These are phyloP conservation scores for Lagenidium giganteum DNA, from an alignment of 352 stramenopile species.

Conservation along the genomic window DNA sequence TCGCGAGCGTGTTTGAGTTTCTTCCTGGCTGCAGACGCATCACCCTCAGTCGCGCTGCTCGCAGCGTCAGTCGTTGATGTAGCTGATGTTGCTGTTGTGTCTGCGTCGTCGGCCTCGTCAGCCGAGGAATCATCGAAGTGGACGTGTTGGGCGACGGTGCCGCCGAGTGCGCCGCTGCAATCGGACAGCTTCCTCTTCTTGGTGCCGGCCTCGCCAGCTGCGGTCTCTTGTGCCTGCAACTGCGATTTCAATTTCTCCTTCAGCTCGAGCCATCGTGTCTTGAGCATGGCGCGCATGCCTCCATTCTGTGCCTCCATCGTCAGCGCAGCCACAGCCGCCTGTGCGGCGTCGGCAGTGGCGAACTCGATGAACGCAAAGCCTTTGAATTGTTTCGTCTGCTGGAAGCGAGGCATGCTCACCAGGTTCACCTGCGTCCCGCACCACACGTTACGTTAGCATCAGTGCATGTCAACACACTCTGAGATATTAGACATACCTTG, in stretches of 20 bases:
- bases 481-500: slow-evolving; percentile 28
- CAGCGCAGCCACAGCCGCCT: slow-evolving; percentile 19
- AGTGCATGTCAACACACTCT: not conserved
- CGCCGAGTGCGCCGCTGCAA: not conserved
- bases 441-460: too few relatives aligned
- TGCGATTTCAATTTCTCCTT: slow-evolving; percentile 59
- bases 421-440: slow-evolving; percentile 37
- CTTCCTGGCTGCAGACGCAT: not conserved
- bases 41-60: too few relatives aligned
- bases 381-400: slow-evolving; percentile 65
- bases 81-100: too few relatives aligned
- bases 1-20: not conserved
- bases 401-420: slow-evolving; percentile 71
- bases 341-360: slow-evolving; percentile 22
- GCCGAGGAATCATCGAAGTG: slow-evolving; percentile 31
- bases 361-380: slow-evolving; percentile 85
- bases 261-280: slow-evolving; percentile 50
- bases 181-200: slow-evolving; percentile 15
- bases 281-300: slow-evolving; percentile 53
- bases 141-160: too few relatives aligned
- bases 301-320: slow-evolving; percentile 10
- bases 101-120: slow-evolving; percentile 8
- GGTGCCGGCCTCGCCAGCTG: not conserved
- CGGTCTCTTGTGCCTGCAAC: slow-evolving; percentile 12
- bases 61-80: too few relatives aligned